Conservation (phyloP, 1,284 basidiomycete species). For the Tilletia caries region DNA sequence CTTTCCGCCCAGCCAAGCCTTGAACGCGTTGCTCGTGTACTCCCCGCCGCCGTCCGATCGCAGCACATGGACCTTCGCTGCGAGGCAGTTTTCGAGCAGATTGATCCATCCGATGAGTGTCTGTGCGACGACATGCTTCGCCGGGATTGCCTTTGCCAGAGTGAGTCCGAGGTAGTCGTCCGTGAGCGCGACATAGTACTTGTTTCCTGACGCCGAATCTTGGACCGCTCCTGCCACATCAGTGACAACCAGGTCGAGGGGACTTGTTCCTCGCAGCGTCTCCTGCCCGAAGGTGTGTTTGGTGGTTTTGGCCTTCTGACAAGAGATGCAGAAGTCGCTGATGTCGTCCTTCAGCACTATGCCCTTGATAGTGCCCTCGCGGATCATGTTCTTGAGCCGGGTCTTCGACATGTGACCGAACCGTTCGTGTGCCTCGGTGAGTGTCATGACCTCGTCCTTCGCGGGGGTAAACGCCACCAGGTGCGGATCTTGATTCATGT, state of each 20-base stretch:
- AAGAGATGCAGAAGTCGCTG: background rate
- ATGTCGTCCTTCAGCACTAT: background rate
- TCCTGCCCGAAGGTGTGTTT: background rate
- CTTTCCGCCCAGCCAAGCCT: conserved; percentile 31
- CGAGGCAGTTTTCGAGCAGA: background rate
- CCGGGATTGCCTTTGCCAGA: background rate
- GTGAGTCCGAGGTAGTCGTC: background rate
- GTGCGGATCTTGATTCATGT: too few relatives aligned
- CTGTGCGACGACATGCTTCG: background rate
- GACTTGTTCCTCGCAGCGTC: background rate
- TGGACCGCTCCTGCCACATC: background rate
- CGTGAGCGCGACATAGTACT: background rate
- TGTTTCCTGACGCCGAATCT: background rate
- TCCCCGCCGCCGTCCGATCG: conserved; percentile 53
- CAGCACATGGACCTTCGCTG: conserved; percentile 23
- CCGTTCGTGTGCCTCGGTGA: background rate
- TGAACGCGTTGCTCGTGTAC: conserved; percentile 40
- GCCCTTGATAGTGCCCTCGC: background rate
- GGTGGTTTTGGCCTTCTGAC: background rate
- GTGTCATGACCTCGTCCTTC: background rate
- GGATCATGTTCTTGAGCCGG: background rate
- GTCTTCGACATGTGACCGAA: background rate
- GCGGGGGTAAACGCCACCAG: background rate
- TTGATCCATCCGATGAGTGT: background rate
- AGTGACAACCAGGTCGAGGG: background rate